Evolutionary conservation across 805 yeast species (phyloP), one percentile per base, ranked within the genome.

Genomic region (Myxozyma mucilagina): DNA sequence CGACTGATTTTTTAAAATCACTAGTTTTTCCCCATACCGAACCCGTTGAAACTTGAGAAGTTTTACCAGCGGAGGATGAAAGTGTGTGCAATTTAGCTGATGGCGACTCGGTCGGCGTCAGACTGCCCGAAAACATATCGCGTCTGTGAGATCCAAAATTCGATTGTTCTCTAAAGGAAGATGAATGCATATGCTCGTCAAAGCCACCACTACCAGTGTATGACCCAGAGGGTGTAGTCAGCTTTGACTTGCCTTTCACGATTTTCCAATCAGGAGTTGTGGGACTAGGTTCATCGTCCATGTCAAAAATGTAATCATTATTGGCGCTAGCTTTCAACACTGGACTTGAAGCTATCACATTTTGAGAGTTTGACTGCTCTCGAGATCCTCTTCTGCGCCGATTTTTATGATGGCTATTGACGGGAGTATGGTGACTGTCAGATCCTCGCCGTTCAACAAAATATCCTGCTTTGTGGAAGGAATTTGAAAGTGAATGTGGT

Each of bases 291-390:
- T 60, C 68, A 34, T 65, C 68, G n/a, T 65, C 68, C 68, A 65
- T 65, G 16, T 65, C 68, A 47, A 65, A 65, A 16, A 65, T 61
- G 24, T 64, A 54, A 24, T 64, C 67, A 48, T 41, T 49, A 16
- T 34, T 16, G 38, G 20, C 42, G n/a, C 41, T 45, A 31, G 56
- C 55, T 6, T 53, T 44, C 41, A 62, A 36, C 7, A 41, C 20
- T 10, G 65, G 61, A 45, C 61, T 60, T 14, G 61, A 38, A 13
- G 29, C 52, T 32, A 43, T 31, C 7, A 38, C 24, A 10, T 14
- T 1, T 18, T 56, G 36, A n/a, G 8, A 14, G 16, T 41, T 41
- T 14, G 47, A 44, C 13, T 47, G 34, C 24, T 50, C 65, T 4
- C 34, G 32, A n/a, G 66, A 55, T 11, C 55, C 57, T 9, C 58